phyloP scores from a whole-genome alignment of 2,329 filamentous ascomycete species.

The Fusarium abutilonis region DNA sequence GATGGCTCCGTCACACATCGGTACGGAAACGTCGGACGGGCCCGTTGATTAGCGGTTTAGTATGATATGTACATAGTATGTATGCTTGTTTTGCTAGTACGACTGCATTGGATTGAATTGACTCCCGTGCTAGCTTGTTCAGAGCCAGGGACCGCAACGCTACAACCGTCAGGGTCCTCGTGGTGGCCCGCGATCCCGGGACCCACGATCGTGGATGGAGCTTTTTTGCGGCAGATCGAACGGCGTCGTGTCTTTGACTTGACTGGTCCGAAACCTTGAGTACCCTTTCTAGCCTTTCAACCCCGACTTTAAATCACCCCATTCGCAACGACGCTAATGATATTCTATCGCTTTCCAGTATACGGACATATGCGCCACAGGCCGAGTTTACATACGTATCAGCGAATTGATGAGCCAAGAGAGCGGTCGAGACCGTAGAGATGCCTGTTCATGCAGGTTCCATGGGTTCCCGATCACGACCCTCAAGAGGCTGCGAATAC shows the following conservation, averaged over 20 bases:
- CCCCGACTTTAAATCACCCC: not conserved
- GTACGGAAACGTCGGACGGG: constrained; percentile 22
- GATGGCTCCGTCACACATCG: constrained; percentile 30
- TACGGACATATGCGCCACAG: not conserved
- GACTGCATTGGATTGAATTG: constrained; percentile 1
- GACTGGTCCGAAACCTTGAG: constrained; percentile 3
- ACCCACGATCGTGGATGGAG: constrained; percentile 39
- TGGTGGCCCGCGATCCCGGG: constrained; percentile 38
- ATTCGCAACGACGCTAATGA: too few species aligned
- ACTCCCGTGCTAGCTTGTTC: not conserved
- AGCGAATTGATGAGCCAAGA: too few species aligned
- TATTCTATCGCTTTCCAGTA: too few species aligned
- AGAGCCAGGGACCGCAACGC: constrained; percentile 35
- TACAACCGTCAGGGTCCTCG: constrained; percentile 41
- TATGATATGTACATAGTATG: constrained; percentile 15
- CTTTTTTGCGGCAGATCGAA: constrained; percentile 27
- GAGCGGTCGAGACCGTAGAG: too few species aligned
- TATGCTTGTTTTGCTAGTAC: not conserved
- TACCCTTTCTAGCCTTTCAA: not conserved
- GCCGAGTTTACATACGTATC: not conserved
- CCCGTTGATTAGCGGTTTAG: constrained; percentile 19
- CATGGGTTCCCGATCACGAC: constrained; percentile 19
- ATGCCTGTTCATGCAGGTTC: not conserved
- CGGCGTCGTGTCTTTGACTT: constrained; percentile 10
- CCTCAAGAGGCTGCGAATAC: not conserved